Conservation (phyloP, 2,329 filamentous ascomycete genomes). For the Metarhizium rileyi region DNA sequence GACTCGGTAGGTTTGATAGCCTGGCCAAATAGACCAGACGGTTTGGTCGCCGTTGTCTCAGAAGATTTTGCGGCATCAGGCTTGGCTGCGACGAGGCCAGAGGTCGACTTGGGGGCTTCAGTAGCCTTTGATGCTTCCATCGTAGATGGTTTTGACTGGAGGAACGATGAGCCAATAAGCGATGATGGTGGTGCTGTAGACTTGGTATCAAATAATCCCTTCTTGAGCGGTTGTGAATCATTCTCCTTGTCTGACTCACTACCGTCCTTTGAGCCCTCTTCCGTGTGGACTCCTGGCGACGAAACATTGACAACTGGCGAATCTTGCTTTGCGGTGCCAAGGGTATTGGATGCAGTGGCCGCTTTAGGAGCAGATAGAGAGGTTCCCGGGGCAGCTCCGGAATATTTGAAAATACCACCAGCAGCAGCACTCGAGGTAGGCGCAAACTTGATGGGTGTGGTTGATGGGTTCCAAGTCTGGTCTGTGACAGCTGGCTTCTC, state of each 20-base stretch:
- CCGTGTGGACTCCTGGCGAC: slow-evolving; percentile 12
- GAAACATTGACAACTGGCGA: slow-evolving; percentile 19
- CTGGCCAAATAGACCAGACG: slow-evolving; percentile 26
- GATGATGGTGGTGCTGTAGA: slow-evolving; percentile 19
- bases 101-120: slow-evolving; percentile 17
- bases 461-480: slow-evolving; percentile 34
- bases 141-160: slow-evolving; percentile 21
- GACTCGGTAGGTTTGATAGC: slow-evolving; percentile 7
- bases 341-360: slow-evolving; percentile 23
- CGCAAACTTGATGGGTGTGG: slow-evolving; percentile 46
- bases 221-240: slow-evolving; percentile 26
- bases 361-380: slow-evolving; percentile 29
- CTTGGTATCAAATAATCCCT: slow-evolving; percentile 22
- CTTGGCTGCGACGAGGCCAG: slow-evolving; percentile 19
- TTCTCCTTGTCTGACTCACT: slow-evolving; percentile 37
- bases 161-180: slow-evolving; percentile 20
- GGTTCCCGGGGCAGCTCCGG: slow-evolving; percentile 18
- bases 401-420: slow-evolving; percentile 22
- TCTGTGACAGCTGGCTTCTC: slow-evolving; percentile 22
- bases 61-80: slow-evolving; percentile 14
- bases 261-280: slow-evolving; percentile 23
- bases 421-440: slow-evolving; percentile 21
- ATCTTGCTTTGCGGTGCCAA: slow-evolving; percentile 25
- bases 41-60: slow-evolving; percentile 18
- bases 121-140: slow-evolving; percentile 18